phyloP scores from a whole-genome alignment of 106 monocot genomes.

The Dendrobium catenatum region DNA sequence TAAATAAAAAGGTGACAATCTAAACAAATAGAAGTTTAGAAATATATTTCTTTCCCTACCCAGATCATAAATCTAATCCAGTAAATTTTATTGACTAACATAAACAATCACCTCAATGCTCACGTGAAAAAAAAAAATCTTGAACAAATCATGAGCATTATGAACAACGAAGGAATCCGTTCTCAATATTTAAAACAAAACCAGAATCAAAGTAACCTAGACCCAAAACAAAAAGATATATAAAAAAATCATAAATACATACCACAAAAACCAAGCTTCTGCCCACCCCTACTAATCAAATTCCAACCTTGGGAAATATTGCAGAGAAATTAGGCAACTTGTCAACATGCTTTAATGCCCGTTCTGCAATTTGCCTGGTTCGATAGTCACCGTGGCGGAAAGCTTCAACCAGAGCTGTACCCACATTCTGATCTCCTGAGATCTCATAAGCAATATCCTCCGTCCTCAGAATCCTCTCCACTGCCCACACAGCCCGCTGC shows the following conservation, averaged over 20 bases:
- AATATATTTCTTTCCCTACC: neutral
- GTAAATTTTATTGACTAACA: neutral
- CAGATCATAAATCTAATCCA: neutral
- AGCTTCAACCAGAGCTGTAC: conserved; percentile 83
- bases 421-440: conserved; percentile 60
- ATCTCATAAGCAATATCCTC: conserved; percentile 76
- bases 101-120: conserved; percentile 6
- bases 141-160: conserved; percentile 8
- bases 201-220: conserved; percentile 1
- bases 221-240: neutral
- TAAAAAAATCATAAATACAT: conserved; percentile 9
- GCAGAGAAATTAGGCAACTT: conserved; percentile 92
- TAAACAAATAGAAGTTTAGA: neutral
- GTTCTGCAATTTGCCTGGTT: conserved; percentile 85
- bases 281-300: conserved; percentile 6
- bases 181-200: conserved; percentile 1
- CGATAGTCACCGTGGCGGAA: conserved; percentile 68
- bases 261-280: conserved; percentile 8
- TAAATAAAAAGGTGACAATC: neutral
- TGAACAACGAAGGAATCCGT: neutral
- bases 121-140: neutral
- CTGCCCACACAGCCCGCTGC: conserved; percentile 79
- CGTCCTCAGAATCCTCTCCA: conserved; percentile 80
- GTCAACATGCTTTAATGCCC: conserved; percentile 74
- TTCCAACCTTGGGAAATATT: conserved; percentile 51